phyloP scores from a whole-genome alignment of 176 grass and related monocot species.

The Avena atlantica region DNA sequence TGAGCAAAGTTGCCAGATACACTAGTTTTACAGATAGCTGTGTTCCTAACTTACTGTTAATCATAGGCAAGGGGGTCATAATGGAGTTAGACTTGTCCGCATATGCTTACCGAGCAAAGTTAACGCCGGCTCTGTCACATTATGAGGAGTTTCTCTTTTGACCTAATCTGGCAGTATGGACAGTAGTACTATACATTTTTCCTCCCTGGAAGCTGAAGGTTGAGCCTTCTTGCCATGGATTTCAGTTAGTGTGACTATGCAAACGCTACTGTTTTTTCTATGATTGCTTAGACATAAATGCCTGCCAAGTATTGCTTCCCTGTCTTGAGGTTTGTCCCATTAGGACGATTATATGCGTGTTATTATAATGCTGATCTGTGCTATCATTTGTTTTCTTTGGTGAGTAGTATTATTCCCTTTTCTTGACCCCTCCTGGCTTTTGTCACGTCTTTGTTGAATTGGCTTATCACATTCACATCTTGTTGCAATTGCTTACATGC shows the following conservation, averaged over 20 bases:
- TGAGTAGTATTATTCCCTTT: neutral
- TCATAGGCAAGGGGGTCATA: neutral
- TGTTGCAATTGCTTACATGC: neutral
- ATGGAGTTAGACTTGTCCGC: neutral
- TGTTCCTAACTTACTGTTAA: neutral
- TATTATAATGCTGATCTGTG: neutral
- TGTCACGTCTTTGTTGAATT: neutral
- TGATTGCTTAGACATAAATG: conserved; percentile 24
- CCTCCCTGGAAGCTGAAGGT: neutral
- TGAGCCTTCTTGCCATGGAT: neutral
- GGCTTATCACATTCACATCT: neutral
- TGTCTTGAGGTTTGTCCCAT: neutral
- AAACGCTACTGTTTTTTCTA: neutral
- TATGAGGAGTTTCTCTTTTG: neutral
- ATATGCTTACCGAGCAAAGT: neutral
- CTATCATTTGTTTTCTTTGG: neutral
- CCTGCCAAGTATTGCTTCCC: neutral
- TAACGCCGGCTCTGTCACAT: neutral
- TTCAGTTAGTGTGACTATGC: neutral
- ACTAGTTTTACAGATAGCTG: no score
- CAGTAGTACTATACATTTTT: neutral
- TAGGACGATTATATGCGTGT: neutral
- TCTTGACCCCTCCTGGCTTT: neutral
- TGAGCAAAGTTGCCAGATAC: neutral
- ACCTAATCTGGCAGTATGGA: conserved; percentile 3